Conservation (phyloP, 805 yeast genomes). For the Candida tammaniensis region DNA sequence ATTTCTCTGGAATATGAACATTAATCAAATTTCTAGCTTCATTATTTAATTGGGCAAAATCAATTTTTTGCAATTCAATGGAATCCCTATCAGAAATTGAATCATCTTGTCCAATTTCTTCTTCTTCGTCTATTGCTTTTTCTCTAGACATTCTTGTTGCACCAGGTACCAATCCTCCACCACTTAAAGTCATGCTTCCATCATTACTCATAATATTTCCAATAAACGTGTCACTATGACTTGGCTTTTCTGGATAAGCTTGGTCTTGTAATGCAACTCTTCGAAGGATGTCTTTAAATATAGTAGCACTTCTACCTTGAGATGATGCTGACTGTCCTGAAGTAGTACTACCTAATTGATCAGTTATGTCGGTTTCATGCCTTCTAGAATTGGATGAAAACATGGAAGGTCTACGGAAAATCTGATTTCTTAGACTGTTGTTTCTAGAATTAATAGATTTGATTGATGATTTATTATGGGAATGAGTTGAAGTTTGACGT, state of each 20-base stretch:
- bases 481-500: not conserved
- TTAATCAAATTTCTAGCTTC: constrained; percentile 57
- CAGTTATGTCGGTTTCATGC: constrained; percentile 22
- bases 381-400: constrained; percentile 5
- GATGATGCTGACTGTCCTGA: constrained; percentile 11
- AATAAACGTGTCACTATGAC: constrained; percentile 34
- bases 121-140: constrained; percentile 26
- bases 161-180: constrained; percentile 45
- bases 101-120: constrained; percentile 15
- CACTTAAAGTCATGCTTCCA: constrained; percentile 21
- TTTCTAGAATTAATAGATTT: constrained; percentile 10
- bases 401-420: constrained; percentile 13
- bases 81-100: constrained; percentile 22
- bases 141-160: constrained; percentile 19
- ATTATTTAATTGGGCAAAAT: constrained; percentile 40
- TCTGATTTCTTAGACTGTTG: constrained; percentile 8
- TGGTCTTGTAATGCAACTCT: constrained; percentile 35
- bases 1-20: constrained; percentile 40
- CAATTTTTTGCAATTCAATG: constrained; percentile 45
- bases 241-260: constrained; percentile 20
- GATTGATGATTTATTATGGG: constrained; percentile 1
- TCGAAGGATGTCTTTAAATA: constrained; percentile 30
- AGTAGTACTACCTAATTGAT: constrained; percentile 14
- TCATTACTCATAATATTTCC: constrained; percentile 33
- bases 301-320: constrained; percentile 13